Evolutionary conservation across 345 rosid genomes (phyloP).

Genomic region (Gossypium australe): DNA sequence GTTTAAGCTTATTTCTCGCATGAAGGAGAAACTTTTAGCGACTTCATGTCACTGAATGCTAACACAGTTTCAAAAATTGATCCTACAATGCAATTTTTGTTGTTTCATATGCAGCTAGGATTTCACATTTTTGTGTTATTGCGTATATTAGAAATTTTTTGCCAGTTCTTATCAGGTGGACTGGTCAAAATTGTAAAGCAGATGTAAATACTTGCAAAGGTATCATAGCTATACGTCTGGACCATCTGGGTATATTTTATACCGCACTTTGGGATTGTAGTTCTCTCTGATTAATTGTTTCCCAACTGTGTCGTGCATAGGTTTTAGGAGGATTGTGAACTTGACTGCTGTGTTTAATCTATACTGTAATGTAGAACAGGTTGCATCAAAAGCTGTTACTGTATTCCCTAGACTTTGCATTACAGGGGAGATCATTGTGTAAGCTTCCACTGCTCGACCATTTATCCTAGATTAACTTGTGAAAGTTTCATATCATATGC

Average conservation of each 20-base stretch:
- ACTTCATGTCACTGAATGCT: slow-evolving; percentile 24
- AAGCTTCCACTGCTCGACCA: not conserved
- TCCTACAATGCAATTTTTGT: not conserved
- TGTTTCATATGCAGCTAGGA: not conserved
- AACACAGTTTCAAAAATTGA: slow-evolving; percentile 6
- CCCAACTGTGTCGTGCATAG: not conserved
- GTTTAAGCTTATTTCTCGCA: slow-evolving; percentile 80
- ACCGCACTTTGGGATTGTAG: not conserved
- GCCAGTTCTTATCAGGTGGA: not conserved
- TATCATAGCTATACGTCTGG: not conserved
- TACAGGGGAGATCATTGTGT: not conserved
- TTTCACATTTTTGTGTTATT: not conserved
- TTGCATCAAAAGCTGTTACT: not conserved
- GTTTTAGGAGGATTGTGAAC: too few relatives aligned
- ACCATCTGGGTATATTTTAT: not conserved
- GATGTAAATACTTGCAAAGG: slow-evolving; percentile 9
- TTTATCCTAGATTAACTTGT: not conserved
- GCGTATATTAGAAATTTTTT: not conserved
- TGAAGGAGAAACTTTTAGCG: slow-evolving; percentile 63
- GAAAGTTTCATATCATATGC: not conserved
- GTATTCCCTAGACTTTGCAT: not conserved
- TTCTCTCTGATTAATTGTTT: not conserved
- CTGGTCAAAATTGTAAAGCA: slow-evolving; percentile 6
- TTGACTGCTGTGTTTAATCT: not conserved
- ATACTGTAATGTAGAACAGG: not conserved